Conservation (phyloP, 257 asterid species). For the Phtheirospermum japonicum region DNA sequence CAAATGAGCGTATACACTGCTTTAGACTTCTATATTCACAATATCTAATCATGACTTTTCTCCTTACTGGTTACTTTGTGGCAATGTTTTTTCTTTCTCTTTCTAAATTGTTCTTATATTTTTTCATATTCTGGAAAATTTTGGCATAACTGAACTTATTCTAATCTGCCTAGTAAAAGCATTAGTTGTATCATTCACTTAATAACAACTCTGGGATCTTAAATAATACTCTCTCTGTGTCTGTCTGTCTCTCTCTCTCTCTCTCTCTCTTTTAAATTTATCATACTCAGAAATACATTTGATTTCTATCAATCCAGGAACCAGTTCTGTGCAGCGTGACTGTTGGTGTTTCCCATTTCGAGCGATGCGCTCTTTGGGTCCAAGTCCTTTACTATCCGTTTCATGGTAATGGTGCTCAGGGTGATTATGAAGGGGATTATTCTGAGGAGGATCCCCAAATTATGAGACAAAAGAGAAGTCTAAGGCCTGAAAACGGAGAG, state of each 20-base stretch:
- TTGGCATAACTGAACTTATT: neutral
- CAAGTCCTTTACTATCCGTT: conserved; percentile 88
- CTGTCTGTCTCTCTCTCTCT: neutral
- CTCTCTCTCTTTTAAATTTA: neutral
- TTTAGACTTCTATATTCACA: neutral
- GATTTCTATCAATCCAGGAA: conserved; percentile 49
- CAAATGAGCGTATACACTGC: neutral
- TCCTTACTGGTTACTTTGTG: neutral
- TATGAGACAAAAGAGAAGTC: conserved; percentile 53
- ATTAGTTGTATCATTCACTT: neutral
- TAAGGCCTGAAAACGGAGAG: conserved; percentile 61
- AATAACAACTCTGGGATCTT: neutral
- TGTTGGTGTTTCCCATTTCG: conserved; percentile 85
- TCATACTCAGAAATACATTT: conserved; percentile 13
- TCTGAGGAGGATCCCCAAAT: conserved; percentile 65
- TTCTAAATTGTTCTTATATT: neutral
- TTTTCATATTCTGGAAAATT: neutral
- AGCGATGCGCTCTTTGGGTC: conserved; percentile 81
- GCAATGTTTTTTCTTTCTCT: neutral
- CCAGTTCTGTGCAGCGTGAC: conserved; percentile 81
- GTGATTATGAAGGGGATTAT: conserved; percentile 65
- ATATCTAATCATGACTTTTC: neutral
- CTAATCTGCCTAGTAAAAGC: neutral
- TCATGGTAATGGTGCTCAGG: conserved; percentile 55
- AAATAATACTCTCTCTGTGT: neutral